Percentiles rank a stretch among this genome's conserved stretches.
Evolutionary conservation across 1,284 basidiomycete genomes (phyloP).

Genomic region (Melampsora larici-populina): DNA sequence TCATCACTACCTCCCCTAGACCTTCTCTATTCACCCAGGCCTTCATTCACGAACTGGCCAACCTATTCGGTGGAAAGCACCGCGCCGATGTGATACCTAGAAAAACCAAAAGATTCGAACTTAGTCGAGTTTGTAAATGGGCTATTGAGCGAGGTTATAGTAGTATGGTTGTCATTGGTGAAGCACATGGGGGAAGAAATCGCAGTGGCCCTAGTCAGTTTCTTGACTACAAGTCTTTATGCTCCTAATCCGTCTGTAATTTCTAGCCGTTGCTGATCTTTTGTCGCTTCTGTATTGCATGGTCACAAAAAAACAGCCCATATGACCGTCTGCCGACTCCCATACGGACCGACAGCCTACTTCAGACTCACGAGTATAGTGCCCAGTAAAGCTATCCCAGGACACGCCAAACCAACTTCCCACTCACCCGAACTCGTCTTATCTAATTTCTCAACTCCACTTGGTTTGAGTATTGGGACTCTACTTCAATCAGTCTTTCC

Average conservation of each 20-base stretch:
- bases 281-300: not conserved
- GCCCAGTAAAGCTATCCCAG: constrained; percentile 51
- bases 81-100: constrained; percentile 80
- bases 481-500: constrained; percentile 96
- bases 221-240: not conserved
- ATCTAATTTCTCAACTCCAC: constrained; percentile 88
- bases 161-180: constrained; percentile 87
- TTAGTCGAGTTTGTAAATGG: constrained; percentile 91
- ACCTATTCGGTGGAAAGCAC: constrained; percentile 74
- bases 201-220: constrained; percentile 38
- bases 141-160: constrained; percentile 81
- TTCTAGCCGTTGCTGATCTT: not conserved
- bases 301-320: constrained; percentile 63
- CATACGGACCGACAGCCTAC: constrained; percentile 88
- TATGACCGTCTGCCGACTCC: constrained; percentile 84
- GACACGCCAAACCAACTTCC: constrained; percentile 84
- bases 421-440: constrained; percentile 95
- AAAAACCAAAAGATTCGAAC: constrained; percentile 86
- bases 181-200: constrained; percentile 63
- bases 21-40: constrained; percentile 36
- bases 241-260: not conserved
- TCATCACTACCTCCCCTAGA: constrained; percentile 36
- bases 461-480: constrained; percentile 86
- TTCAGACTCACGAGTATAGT: constrained; percentile 85
- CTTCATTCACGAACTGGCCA: constrained; percentile 66